Conservation (phyloP, 805 yeast genomes). For the Candida dendrica region DNA sequence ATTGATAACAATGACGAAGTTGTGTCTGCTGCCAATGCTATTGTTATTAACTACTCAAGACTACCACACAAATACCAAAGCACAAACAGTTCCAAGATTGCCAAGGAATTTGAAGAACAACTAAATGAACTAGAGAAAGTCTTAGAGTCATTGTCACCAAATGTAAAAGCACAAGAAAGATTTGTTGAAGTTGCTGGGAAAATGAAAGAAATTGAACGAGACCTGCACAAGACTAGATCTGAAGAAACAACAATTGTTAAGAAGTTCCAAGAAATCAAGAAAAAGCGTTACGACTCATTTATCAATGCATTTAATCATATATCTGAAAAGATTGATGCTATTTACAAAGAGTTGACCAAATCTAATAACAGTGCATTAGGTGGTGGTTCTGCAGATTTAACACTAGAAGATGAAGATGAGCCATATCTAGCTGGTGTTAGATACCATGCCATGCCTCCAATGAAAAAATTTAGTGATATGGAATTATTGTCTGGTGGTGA, state of each 20-base stretch:
- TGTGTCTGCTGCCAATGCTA: slow-evolving; percentile 32
- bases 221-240: slow-evolving; percentile 54
- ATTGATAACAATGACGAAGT: slow-evolving; percentile 42
- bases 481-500: slow-evolving; percentile 94
- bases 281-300: slow-evolving; percentile 54
- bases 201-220: slow-evolving; percentile 54
- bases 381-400: slow-evolving; percentile 91
- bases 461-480: slow-evolving; percentile 89
- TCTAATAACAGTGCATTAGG: slow-evolving; percentile 50
- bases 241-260: slow-evolving; percentile 47
- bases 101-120: slow-evolving; percentile 28
- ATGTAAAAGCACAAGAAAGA: slow-evolving; percentile 72
- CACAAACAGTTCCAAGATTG: slow-evolving; percentile 20
- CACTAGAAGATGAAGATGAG: slow-evolving; percentile 82
- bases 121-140: slow-evolving; percentile 29
- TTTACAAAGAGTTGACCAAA: slow-evolving; percentile 82
- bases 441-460: slow-evolving; percentile 94
- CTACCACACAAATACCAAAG: slow-evolving; percentile 38
- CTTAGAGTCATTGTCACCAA: slow-evolving; percentile 54
- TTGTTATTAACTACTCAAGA: slow-evolving; percentile 49
- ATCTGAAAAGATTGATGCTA: slow-evolving; percentile 59
- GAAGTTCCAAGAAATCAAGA: slow-evolving; percentile 53
- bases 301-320: slow-evolving; percentile 73
- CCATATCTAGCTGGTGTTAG: slow-evolving; percentile 80
- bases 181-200: slow-evolving; percentile 59